Evolutionary conservation across 1,284 basidiomycete genomes (phyloP).

Genomic region (Cutaneotrichosporon sp.): DNA sequence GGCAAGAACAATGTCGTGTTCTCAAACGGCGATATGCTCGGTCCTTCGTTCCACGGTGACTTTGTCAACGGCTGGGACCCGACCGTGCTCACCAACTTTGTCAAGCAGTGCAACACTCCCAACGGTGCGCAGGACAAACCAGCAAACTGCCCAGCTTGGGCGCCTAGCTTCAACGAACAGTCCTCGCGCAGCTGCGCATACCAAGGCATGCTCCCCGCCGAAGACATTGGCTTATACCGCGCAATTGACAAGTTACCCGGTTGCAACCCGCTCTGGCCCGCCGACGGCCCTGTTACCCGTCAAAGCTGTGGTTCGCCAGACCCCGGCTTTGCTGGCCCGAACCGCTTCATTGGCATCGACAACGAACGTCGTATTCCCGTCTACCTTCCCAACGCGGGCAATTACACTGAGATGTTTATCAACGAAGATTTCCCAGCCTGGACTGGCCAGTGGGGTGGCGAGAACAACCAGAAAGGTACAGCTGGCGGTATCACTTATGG

Average conservation of each 20-base stretch:
- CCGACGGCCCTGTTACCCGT: slow-evolving; percentile 3
- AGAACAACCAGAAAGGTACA: background rate
- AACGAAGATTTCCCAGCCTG: slow-evolving; percentile 2
- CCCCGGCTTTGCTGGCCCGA: slow-evolving; percentile 10
- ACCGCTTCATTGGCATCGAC: background rate
- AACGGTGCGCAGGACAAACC: background rate
- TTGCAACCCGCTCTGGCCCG: slow-evolving; percentile 21
- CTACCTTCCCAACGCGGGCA: background rate
- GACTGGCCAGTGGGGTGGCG: slow-evolving; percentile 4
- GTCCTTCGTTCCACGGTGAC: slow-evolving; percentile 44
- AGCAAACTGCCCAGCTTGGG: slow-evolving; percentile 2
- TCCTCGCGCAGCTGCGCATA: slow-evolving; percentile 7
- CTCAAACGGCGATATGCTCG: slow-evolving; percentile 43
- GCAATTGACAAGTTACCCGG: slow-evolving; percentile 19
- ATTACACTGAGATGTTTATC: background rate
- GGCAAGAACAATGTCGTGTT: slow-evolving; percentile 36
- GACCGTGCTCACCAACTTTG: slow-evolving; percentile 1
- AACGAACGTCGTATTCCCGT: slow-evolving; percentile 6
- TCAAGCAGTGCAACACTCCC: slow-evolving; percentile 13
- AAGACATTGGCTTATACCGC: slow-evolving; percentile 19
- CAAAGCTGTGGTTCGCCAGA: slow-evolving; percentile 2
- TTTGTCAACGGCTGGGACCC: slow-evolving; percentile 37
- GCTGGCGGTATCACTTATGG: background rate
- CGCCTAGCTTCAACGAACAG: slow-evolving; percentile 2
- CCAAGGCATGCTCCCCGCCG: slow-evolving; percentile 20